phyloP scores from a whole-genome alignment of 2,329 filamentous ascomycete genomes.

The Amesomyces nigricolor region DNA sequence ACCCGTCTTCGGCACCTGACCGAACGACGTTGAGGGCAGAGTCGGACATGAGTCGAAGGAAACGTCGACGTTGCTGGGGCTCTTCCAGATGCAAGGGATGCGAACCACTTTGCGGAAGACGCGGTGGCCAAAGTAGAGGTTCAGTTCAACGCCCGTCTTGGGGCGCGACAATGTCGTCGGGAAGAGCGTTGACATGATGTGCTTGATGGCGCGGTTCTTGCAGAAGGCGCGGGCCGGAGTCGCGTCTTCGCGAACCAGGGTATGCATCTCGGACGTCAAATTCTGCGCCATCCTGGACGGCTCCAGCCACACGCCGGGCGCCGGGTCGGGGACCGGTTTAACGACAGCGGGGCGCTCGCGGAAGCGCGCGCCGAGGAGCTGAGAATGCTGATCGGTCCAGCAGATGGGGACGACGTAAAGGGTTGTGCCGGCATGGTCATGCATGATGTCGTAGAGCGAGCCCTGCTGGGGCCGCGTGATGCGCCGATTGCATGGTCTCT shows the following conservation, averaged over 20 bases:
- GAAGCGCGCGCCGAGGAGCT: slow-evolving; percentile 45
- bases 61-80: slow-evolving; percentile 20
- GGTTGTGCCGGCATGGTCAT: slow-evolving; percentile 41
- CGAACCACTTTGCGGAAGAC: slow-evolving; percentile 42
- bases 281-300: slow-evolving; percentile 40
- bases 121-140: slow-evolving; percentile 45
- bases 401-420: slow-evolving; percentile 49
- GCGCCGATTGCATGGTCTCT: slow-evolving; percentile 26
- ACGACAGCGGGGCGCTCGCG: slow-evolving; percentile 37
- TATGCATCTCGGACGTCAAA: slow-evolving; percentile 41
- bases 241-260: slow-evolving; percentile 33
- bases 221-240: slow-evolving; percentile 27
- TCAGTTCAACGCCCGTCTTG: slow-evolving; percentile 37
- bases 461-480: slow-evolving; percentile 40
- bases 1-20: slow-evolving; percentile 22
- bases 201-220: slow-evolving; percentile 39
- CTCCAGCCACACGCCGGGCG: slow-evolving; percentile 17
- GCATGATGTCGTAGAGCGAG: slow-evolving; percentile 49
- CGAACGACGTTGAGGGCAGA: slow-evolving; percentile 17
- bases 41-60: slow-evolving; percentile 30
- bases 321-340: slow-evolving; percentile 35
- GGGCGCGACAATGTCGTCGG: slow-evolving; percentile 30
- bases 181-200: slow-evolving; percentile 42
- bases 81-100: slow-evolving; percentile 46
- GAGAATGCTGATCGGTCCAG: slow-evolving; percentile 50